Conservation (phyloP, 805 yeast species). For the Nakazawaea ishiwadae region DNA sequence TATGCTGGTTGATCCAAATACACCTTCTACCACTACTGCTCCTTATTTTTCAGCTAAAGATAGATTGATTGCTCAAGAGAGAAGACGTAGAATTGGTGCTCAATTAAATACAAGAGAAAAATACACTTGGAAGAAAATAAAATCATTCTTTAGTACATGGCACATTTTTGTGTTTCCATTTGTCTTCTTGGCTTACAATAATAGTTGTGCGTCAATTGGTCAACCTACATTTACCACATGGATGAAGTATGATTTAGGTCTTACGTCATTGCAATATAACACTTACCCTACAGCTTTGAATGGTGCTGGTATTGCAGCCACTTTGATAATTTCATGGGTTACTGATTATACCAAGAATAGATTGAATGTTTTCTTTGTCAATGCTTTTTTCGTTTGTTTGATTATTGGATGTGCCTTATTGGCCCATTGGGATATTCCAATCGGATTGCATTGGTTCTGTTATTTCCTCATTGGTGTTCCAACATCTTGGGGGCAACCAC, state of each 20-base stretch:
- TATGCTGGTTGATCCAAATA: slow-evolving; percentile 37
- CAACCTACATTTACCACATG: slow-evolving; percentile 43
- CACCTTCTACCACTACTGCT: slow-evolving; percentile 39
- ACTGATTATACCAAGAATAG: slow-evolving; percentile 33
- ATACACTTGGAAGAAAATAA: slow-evolving; percentile 36
- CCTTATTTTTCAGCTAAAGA: slow-evolving; percentile 39
- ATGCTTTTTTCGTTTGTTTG: slow-evolving; percentile 32
- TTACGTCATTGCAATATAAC: slow-evolving; percentile 31
- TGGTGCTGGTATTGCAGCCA: slow-evolving; percentile 33
- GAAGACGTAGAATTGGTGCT: slow-evolving; percentile 38
- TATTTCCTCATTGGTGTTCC: slow-evolving; percentile 46
- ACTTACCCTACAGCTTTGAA: slow-evolving; percentile 34
- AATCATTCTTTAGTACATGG: slow-evolving; percentile 42
- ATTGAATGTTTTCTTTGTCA: slow-evolving; percentile 32
- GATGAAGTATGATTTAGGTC: slow-evolving; percentile 33
- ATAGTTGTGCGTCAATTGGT: slow-evolving; percentile 26
- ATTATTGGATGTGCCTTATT: slow-evolving; percentile 38
- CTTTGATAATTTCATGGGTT: slow-evolving; percentile 30
- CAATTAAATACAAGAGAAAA: slow-evolving; percentile 36
- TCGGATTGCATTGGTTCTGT: slow-evolving; percentile 44
- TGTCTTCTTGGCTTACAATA: slow-evolving; percentile 34
- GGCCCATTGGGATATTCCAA: slow-evolving; percentile 44
- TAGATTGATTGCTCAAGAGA: slow-evolving; percentile 40
- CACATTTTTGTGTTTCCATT: slow-evolving; percentile 42
- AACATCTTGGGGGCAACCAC: slow-evolving; percentile 49